These are phyloP conservation scores for Aschersonia sp. DNA, from an alignment of 2,329 filamentous ascomycete genomes.

Conservation along the genomic window DNA sequence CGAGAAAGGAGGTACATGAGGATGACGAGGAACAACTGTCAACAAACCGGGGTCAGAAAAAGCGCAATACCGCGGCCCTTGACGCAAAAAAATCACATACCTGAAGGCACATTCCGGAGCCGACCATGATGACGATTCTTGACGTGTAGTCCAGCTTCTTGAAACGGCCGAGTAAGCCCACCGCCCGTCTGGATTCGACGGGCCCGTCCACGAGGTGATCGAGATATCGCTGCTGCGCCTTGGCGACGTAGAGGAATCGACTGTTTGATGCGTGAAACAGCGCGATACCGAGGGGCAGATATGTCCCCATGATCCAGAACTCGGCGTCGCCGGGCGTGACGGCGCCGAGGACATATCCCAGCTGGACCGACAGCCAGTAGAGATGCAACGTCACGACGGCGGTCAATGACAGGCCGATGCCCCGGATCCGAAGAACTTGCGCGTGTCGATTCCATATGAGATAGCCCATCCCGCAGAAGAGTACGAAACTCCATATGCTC, in stretches of 20 bases:
- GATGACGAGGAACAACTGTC: constrained; percentile 34
- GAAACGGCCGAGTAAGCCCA: constrained; percentile 15
- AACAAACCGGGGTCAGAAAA: background rate
- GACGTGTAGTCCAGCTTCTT: constrained; percentile 20
- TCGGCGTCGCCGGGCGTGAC: constrained; percentile 13
- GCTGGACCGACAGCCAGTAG: constrained; percentile 24
- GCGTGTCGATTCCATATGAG: constrained; percentile 11
- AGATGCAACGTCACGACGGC: constrained; percentile 23
- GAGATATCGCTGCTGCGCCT: constrained; percentile 28
- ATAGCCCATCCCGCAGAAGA: background rate
- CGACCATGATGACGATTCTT: constrained; percentile 28
- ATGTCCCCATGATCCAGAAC: constrained; percentile 46
- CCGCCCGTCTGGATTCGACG: background rate
- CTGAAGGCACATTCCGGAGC: constrained; percentile 18
- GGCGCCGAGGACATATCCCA: constrained; percentile 19
- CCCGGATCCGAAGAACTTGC: constrained; percentile 23
- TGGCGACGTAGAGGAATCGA: constrained; percentile 35
- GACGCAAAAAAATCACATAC: background rate
- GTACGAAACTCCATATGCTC: background rate
- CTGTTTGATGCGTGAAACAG: constrained; percentile 42
- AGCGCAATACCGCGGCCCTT: constrained; percentile 2
- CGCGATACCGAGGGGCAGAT: constrained; percentile 41
- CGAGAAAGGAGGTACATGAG: constrained; percentile 40
- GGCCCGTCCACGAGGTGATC: constrained; percentile 1
- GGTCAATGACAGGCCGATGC: constrained; percentile 22